These are phyloP conservation scores for Erucastrum elatum DNA, from an alignment of 345 rosid genomes.

Conservation along the genomic window DNA sequence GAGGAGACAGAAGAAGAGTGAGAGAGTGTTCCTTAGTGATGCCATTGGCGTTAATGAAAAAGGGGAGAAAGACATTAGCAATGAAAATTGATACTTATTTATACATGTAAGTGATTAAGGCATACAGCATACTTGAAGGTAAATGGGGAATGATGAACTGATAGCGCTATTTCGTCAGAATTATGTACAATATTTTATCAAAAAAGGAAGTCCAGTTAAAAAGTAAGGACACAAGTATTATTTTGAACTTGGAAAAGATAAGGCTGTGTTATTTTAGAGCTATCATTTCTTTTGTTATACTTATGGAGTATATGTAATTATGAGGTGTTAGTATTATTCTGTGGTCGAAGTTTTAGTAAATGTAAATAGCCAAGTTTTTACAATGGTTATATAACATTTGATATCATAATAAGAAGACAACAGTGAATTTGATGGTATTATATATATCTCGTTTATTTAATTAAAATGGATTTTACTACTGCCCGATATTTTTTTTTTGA, in stretches of 20 bases:
- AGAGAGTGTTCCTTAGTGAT: constrained; percentile 16
- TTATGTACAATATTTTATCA: not conserved
- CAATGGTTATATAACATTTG: not conserved
- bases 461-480: not conserved
- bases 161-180: not conserved
- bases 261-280: not conserved
- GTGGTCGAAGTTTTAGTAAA: not conserved
- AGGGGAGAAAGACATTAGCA: constrained; percentile 28
- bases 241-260: not conserved
- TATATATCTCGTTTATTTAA: not conserved
- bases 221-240: not conserved
- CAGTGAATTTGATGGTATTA: not conserved
- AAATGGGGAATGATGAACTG: not conserved
- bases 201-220: not conserved
- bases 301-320: not conserved
- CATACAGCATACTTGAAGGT: too few relatives aligned
- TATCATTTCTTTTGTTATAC: not conserved
- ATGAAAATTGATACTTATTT: constrained; percentile 27
- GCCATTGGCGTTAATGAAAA: constrained; percentile 25
- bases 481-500: not conserved
- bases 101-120: not conserved
- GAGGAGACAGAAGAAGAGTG: constrained; percentile 15
- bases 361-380: not conserved
- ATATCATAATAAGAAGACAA: not conserved
- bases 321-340: not conserved